Base-by-base conservation (phyloP, 352 stramenopile species). In the Ophiocytium majus region DNA sequence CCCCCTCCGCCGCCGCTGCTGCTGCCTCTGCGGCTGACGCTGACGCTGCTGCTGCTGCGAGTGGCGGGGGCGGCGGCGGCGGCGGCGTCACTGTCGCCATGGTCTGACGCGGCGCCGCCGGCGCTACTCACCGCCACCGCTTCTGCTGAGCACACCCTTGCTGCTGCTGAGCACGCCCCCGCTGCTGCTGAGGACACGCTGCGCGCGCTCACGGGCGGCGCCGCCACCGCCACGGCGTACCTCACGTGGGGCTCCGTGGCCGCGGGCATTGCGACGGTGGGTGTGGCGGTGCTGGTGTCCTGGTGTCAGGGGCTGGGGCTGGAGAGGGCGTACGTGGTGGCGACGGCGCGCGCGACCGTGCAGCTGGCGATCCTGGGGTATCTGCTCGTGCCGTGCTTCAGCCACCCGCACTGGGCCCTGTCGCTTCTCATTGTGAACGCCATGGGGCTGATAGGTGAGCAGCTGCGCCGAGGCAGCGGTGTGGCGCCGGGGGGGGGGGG, bases 251-350 rank as follows among this genome's bases (percentile, higher is more conserved):
- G 5, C 64, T 17, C 5, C 31, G 64, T 76, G 31, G 5, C 5
- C 31, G 5, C 17, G 5, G 64, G 64, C 64, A 34, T 76, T 34
- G 31, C 31, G 5, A 37, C 34, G 31, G 34, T 76, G 5, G 34
- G 64, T 17, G 64, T 76, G 5, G 64, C 64, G 17, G 31, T 76
- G 34, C 31, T 76, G 5, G 10, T 34, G 10, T 76, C 64, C 5
- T 76, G 5, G 64, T 76, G 31, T 5, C 34, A 37, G 31, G 10
- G 10, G 31, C 64, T 76, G 64, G 64, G 64, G 5, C 64, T 76
- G 64, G 64, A 76, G 64, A 5, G 64, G 5, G 31, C 31, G 64
- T 76, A 76, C 34, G 64, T 76, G 34, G 64, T 76, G 64, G 64
- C 64, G 17, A 37, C 64, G 31, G 31, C 34, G 31, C 31, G 64